Evolutionary conservation across 306 rosid genomes (phyloP).

Genomic region (Mucuna pruriens): DNA sequence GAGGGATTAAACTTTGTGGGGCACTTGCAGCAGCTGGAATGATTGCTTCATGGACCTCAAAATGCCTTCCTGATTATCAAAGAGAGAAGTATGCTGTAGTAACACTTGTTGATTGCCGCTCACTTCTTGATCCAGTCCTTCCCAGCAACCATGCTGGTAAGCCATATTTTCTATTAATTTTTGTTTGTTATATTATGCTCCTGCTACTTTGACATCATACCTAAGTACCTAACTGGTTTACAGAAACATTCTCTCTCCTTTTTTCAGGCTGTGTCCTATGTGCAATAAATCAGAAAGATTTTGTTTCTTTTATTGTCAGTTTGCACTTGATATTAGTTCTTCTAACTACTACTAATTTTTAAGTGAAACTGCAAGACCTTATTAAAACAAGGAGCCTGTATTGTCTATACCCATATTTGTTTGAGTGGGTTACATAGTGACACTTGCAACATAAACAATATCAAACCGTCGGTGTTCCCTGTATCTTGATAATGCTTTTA

Average conservation of each 20-base stretch:
- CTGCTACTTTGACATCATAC: background rate
- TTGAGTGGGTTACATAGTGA: background rate
- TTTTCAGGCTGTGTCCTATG: background rate
- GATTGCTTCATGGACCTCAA: slow-evolving; percentile 69
- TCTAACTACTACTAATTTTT: background rate
- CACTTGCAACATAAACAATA: background rate
- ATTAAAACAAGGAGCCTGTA: background rate
- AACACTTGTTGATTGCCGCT: slow-evolving; percentile 84
- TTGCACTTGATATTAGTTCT: background rate
- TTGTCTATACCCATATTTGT: background rate
- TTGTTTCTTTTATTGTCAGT: background rate
- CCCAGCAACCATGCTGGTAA: slow-evolving; percentile 66
- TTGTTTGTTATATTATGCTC: slow-evolving; percentile 4
- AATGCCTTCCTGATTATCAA: slow-evolving; percentile 56
- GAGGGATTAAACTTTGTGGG: slow-evolving; percentile 74
- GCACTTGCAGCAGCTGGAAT: slow-evolving; percentile 84
- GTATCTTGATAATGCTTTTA: background rate
- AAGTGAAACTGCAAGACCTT: background rate
- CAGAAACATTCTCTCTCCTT: background rate
- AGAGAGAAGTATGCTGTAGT: slow-evolving; percentile 84
- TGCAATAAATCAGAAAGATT: background rate
- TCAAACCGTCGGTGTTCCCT: background rate
- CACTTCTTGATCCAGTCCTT: slow-evolving; percentile 78
- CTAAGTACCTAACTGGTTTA: background rate
- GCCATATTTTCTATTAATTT: slow-evolving; percentile 13